phyloP scores from a whole-genome alignment of 1,139 yeast genomes.

The Candida dubliniensis region DNA sequence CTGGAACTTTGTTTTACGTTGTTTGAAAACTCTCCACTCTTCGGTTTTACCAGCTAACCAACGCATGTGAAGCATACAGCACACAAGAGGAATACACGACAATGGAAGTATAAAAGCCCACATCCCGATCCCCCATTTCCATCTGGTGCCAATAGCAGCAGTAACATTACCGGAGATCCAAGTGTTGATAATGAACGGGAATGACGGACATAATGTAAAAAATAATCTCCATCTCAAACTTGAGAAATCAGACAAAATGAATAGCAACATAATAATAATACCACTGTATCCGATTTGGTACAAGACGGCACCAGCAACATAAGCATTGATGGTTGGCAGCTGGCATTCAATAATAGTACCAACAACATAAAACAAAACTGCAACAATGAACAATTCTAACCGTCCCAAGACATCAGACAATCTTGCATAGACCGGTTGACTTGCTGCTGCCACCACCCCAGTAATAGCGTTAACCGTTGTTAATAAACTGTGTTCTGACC shows the following conservation, averaged over 20 bases:
- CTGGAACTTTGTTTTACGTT: conserved; percentile 22
- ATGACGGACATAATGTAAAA: conserved; percentile 61
- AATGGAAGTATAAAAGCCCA: conserved; percentile 45
- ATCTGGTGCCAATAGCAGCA: conserved; percentile 21
- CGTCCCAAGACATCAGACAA: conserved; percentile 73
- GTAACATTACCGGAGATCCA: conserved; percentile 70
- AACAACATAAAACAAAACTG: conserved; percentile 60
- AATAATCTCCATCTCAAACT: conserved; percentile 69
- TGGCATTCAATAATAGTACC: conserved; percentile 75
- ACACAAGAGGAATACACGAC: conserved; percentile 32
- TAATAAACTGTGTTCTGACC: conserved; percentile 56
- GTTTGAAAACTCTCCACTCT: conserved; percentile 32
- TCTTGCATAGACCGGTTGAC: conserved; percentile 70
- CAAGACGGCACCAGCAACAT: conserved; percentile 72
- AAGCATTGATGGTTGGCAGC: conserved; percentile 61
- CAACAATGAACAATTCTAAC: conserved; percentile 51
- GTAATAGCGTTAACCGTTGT: conserved; percentile 66
- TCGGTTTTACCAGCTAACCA: conserved; percentile 33
- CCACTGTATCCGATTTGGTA: conserved; percentile 75
- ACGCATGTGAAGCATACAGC: conserved; percentile 36
- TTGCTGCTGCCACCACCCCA: conserved; percentile 68
- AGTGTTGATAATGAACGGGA: conserved; percentile 73
- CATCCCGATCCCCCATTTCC: conserved; percentile 53
- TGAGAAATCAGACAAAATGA: conserved; percentile 66
- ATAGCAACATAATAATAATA: conserved; percentile 52